Base-by-base conservation (phyloP, 1,284 basidiomycete species). In the Agroathelia rolfsii region DNA sequence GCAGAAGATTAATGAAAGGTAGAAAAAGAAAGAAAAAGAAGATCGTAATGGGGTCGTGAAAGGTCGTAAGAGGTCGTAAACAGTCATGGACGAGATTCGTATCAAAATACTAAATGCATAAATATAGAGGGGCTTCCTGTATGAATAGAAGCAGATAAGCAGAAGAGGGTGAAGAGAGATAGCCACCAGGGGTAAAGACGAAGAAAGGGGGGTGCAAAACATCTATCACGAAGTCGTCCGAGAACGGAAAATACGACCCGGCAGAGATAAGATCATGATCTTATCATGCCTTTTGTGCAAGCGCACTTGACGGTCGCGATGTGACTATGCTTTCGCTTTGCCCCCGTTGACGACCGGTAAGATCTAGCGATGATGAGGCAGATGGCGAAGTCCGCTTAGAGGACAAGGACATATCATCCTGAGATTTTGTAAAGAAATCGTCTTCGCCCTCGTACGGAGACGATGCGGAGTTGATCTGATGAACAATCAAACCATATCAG, bases 371-470 rank as follows among this genome's bases (percentile, higher is more conserved):
- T 28, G 30, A 28, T 17, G 27, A 24, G n/a, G 51, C 42, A 15
- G 54, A 43, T 8, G 58, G 48, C 6, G 58, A 51, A 34, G 7
- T 4, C 12, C 62, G 62, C 35, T 58, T 69, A n/a, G 59, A 47
- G 36, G 56, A 48, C 30, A 64, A 46, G 62, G 32, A 61, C 6
- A 69, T 56, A 43, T 81, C 79, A 45, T 81, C 79, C 35, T 73
- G 71, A 10, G 72, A 62, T 24, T 66, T 60, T 16, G 62, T 45
- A 45, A 81, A 82, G 53, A 80, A 82, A 41, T 82, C 77, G 42
- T 83, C 79, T 42, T 79, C 79, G 28, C 57, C 65, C 49, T 84
- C 80, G 40, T 83, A 83, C 3, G 79, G 79, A 3, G 76, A 80
- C 6, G 66, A 72, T 9, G 70, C 66, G 14, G 79, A 75, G 49